phyloP scores from a whole-genome alignment of 2,329 filamentous ascomycete species.

The Tolypocladium nubicola region DNA sequence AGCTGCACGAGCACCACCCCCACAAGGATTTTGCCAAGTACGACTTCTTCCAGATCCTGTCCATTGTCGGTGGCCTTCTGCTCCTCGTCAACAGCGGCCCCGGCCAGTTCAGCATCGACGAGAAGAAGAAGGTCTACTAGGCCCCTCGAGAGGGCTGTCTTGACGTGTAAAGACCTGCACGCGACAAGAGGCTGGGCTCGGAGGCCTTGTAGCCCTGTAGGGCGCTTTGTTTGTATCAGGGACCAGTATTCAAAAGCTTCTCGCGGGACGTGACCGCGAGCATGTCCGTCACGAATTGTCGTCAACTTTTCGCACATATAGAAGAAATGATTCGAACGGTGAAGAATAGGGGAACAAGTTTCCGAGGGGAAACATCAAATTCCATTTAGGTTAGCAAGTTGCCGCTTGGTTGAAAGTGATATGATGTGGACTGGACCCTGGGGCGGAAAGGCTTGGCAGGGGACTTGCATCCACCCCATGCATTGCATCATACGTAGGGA shows the following conservation, averaged over 20 bases:
- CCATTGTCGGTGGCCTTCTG: constrained; percentile 92
- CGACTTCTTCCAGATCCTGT: constrained; percentile 99
- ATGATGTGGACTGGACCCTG: neutral
- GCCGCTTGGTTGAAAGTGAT: neutral
- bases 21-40: constrained; percentile 99
- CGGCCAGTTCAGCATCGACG: constrained; percentile 94
- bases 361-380: neutral
- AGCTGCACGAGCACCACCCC: constrained; percentile 95
- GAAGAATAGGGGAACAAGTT: neutral
- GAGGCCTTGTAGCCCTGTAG: neutral
- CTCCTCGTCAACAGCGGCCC: constrained; percentile 98
- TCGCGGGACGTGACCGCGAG: constrained; percentile 2
- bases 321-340: neutral
- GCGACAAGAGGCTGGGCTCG: neutral
- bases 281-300: constrained; percentile 5
- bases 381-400: neutral
- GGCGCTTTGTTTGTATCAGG: neutral
- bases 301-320: constrained; percentile 1
- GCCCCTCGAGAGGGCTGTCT: neutral
- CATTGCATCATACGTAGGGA: neutral
- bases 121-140: constrained; percentile 98
- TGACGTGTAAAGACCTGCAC: neutral
- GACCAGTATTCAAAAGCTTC: constrained; percentile 1
- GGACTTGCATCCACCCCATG: neutral
- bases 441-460: neutral